Conservation (phyloP, 768 basidiomycete genomes). For the Tephrocybe sp. region DNA sequence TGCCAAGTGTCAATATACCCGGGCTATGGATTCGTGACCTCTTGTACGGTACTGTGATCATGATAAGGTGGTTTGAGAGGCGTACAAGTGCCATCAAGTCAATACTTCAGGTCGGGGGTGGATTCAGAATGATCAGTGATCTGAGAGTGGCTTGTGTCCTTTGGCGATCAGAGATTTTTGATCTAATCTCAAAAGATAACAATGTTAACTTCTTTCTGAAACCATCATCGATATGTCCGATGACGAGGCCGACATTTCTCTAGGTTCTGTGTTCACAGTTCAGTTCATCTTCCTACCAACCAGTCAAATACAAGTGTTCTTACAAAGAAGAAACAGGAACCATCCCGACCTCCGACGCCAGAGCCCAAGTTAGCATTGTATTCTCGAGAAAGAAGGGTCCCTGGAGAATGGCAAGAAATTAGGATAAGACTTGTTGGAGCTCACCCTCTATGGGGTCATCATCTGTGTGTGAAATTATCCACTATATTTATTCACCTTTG, state of each 20-base stretch:
- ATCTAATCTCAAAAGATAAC: neutral
- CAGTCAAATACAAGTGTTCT: no score
- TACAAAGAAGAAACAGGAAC: slow-evolving; percentile 44
- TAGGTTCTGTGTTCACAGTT: slow-evolving; percentile 46
- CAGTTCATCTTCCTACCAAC: no score
- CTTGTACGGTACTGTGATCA: no score
- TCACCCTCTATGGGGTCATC: slow-evolving; percentile 81
- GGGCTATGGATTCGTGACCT: no score
- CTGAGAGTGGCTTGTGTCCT: no score
- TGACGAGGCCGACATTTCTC: slow-evolving; percentile 14
- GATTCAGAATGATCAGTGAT: no score
- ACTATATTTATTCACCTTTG: neutral
- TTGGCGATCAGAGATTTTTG: neutral
- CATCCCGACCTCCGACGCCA: slow-evolving; percentile 64
- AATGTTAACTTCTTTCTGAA: slow-evolving; percentile 3
- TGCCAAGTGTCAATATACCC: slow-evolving; percentile 34
- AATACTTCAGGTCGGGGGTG: no score
- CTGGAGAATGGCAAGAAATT: slow-evolving; percentile 40
- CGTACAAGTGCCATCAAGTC: no score
- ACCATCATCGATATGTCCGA: slow-evolving; percentile 16
- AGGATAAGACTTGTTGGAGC: slow-evolving; percentile 70
- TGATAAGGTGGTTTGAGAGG: no score
- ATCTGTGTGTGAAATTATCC: slow-evolving; percentile 47
- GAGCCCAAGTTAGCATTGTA: slow-evolving; percentile 55
- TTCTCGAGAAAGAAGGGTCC: slow-evolving; percentile 30